Evolutionary conservation across 768 basidiomycete species (phyloP), one percentile per base, ranked within the genome.

Genomic region (Hygrocybe punicea): DNA sequence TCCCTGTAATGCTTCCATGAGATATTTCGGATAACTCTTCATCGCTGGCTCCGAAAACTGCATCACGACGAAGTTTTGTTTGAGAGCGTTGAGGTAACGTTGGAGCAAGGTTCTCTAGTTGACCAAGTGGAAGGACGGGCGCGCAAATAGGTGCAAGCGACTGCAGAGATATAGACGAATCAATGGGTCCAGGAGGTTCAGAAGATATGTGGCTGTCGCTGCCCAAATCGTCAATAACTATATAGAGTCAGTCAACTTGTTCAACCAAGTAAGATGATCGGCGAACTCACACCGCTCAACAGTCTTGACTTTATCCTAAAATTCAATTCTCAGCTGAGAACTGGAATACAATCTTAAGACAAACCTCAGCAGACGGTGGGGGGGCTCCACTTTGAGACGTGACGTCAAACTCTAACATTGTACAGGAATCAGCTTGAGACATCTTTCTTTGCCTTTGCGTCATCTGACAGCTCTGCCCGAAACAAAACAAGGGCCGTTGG

Each of bases 11-110:
- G 29, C 29, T 29, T 29, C 8, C 21, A 19, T 63, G 66, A 34
- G 67, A 67, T 40, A 65, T 40, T 19, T 69, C 69, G 9, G 67
- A 62, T 50, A 69, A 55, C 19, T 69, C 68, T 47, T 70, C 66
- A 23, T 64, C 62, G 19, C 56, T 64, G 13, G 59, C 57, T 35
- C 64, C 66, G 29, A 66, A 66, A 37, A 63, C 59, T 13, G 63
- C 61, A 37, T 65, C 64, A 39, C 13, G 53, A 7, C 6, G 9
- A 34, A 19, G 21, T 33, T 44, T 24, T 16, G 53, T 14, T 23
- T 40, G 53, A 48, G 23, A 58, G 62, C 29, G 29, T 29, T 24
- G 58, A 49, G 1, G 47, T 56, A 17, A 21, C 33, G 6, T 52
- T 48, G 13, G 42, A 9, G 36, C 11, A 42, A 5, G 5, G 46